Evolutionary conservation across 768 basidiomycete species (phyloP), one percentile per base, ranked within the genome.

Genomic region (Russula virescens): DNA sequence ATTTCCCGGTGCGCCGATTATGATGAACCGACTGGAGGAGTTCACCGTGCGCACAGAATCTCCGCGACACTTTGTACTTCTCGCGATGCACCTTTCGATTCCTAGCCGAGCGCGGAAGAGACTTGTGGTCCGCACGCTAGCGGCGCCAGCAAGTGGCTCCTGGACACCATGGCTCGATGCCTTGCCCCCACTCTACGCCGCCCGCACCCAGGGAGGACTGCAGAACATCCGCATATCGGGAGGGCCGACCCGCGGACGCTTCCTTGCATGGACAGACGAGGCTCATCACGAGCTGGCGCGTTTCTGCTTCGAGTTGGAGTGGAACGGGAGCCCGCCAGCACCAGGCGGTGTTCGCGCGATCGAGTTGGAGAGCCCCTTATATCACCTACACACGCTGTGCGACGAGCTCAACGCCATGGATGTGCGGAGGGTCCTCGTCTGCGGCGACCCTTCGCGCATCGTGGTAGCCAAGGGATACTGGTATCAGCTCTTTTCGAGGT

Each of bases 231-330:
- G n/a, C 8, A 62, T 62, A 4, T 57, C 49, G 21, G 61, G 61
- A 16, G 61, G 61, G 1, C 61, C 61, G 16, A 62, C 50, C 35
- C 43, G 45, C 18, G 56, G 61, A n/a, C 56, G 61, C 14, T 62
- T 62, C 61, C 42, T 38, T 1, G 55, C 50, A 10, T 62, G 61
- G 61, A 62, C 61, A 10, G 56, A 58, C 21, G 43, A 40, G 6
- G 31, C 2, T 25, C 38, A 53, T 9, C 34, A 51, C 43, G 56
- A 58, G 5, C n/a, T 38, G 42, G 61, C 61, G 10, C 56, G 56
- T 7, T 62, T 62, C 61, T 62, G 55, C 45, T 62, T 62, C 56
- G 61, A 62, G 61, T 28, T 58, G 45, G 49, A 51, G n/a, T 62
- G 61, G 61, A 31, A 28, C 6, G 55, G 50, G 19, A 31, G 49